Evolutionary conservation across 116 monocot genomes (phyloP).

Genomic region (Trichopus zeylanicus): DNA sequence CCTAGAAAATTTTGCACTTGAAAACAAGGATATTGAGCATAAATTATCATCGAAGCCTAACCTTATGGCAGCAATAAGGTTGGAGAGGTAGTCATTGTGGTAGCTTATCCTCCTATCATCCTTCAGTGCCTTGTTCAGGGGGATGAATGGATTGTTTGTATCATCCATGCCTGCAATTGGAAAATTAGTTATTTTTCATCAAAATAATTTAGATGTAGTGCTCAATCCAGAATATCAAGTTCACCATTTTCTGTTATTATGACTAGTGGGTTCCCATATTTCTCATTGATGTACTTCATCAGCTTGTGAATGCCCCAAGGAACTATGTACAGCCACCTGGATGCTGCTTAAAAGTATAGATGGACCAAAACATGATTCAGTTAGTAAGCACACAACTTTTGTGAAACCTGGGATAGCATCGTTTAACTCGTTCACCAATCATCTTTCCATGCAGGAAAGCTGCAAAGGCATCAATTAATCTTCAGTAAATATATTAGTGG

Average conservation of each 20-base stretch:
- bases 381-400: background rate
- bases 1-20: too few relatives aligned
- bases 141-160: constrained; percentile 32
- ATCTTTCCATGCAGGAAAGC: constrained; percentile 39
- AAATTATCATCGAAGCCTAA: background rate
- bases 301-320: constrained; percentile 66
- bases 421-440: constrained; percentile 55
- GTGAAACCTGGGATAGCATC: background rate
- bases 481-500: constrained; percentile 1
- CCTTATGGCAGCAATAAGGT: constrained; percentile 42
- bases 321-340: constrained; percentile 58
- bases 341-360: constrained; percentile 9
- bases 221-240: background rate
- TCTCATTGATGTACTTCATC: constrained; percentile 54
- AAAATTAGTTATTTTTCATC: background rate
- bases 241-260: constrained; percentile 69
- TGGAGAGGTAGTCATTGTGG: constrained; percentile 47
- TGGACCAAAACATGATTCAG: too few relatives aligned
- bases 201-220: background rate
- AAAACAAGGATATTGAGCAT: background rate
- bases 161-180: constrained; percentile 56
- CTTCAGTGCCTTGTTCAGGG: constrained; percentile 28
- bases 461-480: constrained; percentile 14
- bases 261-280: constrained; percentile 35
- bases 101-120: constrained; percentile 62